These are phyloP conservation scores for Waltergamsia citrina DNA, from an alignment of 2,329 filamentous ascomycete species.

Conservation along the genomic window DNA sequence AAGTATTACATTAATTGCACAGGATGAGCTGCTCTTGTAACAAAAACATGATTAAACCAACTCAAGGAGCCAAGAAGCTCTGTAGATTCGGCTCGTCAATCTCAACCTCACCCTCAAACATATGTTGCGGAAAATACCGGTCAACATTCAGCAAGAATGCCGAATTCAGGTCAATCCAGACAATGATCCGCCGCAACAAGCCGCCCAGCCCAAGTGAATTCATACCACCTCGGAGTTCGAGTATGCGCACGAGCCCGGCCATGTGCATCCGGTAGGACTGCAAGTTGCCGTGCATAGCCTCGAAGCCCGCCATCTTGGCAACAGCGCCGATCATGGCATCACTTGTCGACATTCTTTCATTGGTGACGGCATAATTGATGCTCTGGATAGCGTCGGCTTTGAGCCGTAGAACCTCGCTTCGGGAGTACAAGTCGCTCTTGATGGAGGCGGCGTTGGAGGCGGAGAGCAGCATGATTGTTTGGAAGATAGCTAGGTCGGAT, in stretches of 20 bases:
- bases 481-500: slow-evolving; percentile 13
- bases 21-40: too few species aligned
- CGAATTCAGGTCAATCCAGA: slow-evolving; percentile 37
- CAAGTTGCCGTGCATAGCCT: slow-evolving; percentile 36
- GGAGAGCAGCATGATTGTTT: slow-evolving; percentile 15
- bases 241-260: slow-evolving; percentile 29
- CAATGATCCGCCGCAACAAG: slow-evolving; percentile 32
- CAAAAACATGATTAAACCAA: too few species aligned
- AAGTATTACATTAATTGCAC: too few species aligned
- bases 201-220: slow-evolving; percentile 30
- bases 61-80: too few species aligned
- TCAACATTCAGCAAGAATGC: slow-evolving; percentile 21
- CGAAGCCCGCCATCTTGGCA: slow-evolving; percentile 41
- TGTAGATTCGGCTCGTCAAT: too few species aligned
- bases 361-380: slow-evolving; percentile 28
- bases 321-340: slow-evolving; percentile 37
- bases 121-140: slow-evolving; percentile 20
- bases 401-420: slow-evolving; percentile 24
- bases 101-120: too few species aligned
- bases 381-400: slow-evolving; percentile 31
- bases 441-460: slow-evolving; percentile 14
- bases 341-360: slow-evolving; percentile 14
- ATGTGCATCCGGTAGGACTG: slow-evolving; percentile 35
- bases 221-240: slow-evolving; percentile 33
- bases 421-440: slow-evolving; percentile 1